Base-by-base conservation (phyloP, 129 eudicot genomes). In the Escallonia herrerae region DNA sequence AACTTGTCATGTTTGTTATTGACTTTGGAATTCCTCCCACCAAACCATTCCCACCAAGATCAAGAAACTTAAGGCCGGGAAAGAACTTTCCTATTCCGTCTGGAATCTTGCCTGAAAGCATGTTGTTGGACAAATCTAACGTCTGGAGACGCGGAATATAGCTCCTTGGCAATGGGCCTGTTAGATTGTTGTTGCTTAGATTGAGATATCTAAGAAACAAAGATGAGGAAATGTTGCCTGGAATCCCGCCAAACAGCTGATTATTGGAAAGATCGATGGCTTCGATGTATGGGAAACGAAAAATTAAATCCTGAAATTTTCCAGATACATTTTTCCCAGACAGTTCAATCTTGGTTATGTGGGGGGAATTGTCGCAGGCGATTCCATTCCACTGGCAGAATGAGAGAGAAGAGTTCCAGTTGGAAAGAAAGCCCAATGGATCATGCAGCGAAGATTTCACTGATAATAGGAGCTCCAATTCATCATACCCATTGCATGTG, bases 11-110 rank as follows among this genome's bases (percentile, higher is more conserved):
- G 64, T 84, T 87, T 43, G 71, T 11, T 3, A 91, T 44, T 11
- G 94, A 87, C 10, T 68, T 76, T 6, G 97, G 97, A 52, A 91
- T 76, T 56, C 62, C 5, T 8, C 97, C 97, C 37, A 77, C 72
- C 8, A 91, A 77, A 33, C 64, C 78, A 72, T 91, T 91, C 70
- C 97, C 97, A 7, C 97, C 97, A 58, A 91, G 77, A 60, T 91
- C 97, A 54, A 91, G 94, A 51, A 65, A 72, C 62, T 61, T 74
- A 48, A 91, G 60, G 62, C 75, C 76, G 0, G 80, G 68, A 46
- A 80, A 80, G 1, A 56, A 54, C 33, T 22, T 22, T 50, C 97
- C 97, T 3, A 91, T 78, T 53, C 52, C 84, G 0, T 68, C 76
- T 2, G 95, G 90, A 42, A 91, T 87, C 38, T 60, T 5, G 5